These are phyloP conservation scores for Eragrostis curvula DNA, from an alignment of 176 grass and related monocot genomes.

Conservation along the genomic window DNA sequence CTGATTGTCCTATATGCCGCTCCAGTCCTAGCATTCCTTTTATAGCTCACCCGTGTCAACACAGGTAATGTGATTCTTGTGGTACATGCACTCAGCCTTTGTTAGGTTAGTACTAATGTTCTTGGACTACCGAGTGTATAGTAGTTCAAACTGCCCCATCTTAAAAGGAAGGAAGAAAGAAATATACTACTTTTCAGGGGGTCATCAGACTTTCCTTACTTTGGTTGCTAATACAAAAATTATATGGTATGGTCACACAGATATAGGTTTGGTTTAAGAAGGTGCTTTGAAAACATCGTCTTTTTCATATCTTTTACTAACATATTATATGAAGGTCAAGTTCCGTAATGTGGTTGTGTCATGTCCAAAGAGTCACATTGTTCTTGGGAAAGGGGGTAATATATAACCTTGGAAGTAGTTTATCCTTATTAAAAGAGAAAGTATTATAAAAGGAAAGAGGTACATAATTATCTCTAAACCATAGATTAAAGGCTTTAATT, in stretches of 20 bases:
- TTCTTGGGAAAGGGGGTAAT: background rate
- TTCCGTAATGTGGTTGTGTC: background rate
- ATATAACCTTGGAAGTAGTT: background rate
- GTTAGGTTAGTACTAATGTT: background rate
- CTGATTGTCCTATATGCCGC: slow-evolving; percentile 76
- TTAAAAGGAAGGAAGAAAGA: background rate
- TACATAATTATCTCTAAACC: background rate
- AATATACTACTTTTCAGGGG: background rate
- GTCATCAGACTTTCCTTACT: background rate
- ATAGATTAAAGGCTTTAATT: background rate
- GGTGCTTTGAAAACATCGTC: no score
- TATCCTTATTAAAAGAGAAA: background rate
- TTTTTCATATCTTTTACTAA: no score
- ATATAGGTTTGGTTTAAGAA: no score
- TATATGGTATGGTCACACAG: background rate
- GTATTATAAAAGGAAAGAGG: background rate
- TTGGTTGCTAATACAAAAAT: background rate
- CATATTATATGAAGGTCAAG: background rate
- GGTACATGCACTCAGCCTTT: background rate
- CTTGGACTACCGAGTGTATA: background rate
- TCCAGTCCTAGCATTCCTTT: slow-evolving; percentile 85
- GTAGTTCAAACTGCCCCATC: background rate
- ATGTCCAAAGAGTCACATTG: background rate
- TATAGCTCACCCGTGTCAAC: slow-evolving; percentile 84
- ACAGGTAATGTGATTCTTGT: slow-evolving; percentile 65